Evolutionary conservation across 257 asterid genomes (phyloP).

Genomic region (Nicotiana paniculata): DNA sequence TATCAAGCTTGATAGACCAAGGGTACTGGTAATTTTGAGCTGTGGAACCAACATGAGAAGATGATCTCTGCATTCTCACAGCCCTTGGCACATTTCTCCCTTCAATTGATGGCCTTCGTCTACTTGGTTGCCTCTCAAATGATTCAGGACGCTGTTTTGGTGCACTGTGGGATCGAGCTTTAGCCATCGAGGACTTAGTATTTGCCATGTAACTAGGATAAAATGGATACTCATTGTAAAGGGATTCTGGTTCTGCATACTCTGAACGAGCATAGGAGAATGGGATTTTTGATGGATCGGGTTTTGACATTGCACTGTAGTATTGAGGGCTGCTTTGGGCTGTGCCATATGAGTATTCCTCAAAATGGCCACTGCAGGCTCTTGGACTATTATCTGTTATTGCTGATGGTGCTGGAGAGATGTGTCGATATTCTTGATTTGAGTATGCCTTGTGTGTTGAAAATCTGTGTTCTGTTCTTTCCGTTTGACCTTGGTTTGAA

Average conservation of each 20-base stretch:
- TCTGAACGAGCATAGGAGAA: conserved; percentile 51
- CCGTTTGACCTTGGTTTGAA: conserved; percentile 47
- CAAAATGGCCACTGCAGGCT: conserved; percentile 62
- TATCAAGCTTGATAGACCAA: conserved; percentile 86
- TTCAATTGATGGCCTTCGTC: conserved; percentile 71
- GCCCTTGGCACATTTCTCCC: conserved; percentile 90
- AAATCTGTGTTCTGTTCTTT: conserved; percentile 30
- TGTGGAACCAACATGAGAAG: conserved; percentile 70
- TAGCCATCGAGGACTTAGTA: conserved; percentile 85
- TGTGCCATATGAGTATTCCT: conserved; percentile 51
- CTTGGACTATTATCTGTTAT: conserved; percentile 63
- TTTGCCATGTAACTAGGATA: conserved; percentile 91
- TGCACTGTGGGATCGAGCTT: conserved; percentile 92
- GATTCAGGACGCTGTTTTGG: conserved; percentile 93
- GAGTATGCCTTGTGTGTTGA: conserved; percentile 24
- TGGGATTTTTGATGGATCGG: conserved; percentile 36
- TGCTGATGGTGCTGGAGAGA: conserved; percentile 61
- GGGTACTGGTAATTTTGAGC: conserved; percentile 68
- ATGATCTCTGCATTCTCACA: conserved; percentile 81
- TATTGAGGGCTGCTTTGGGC: conserved; percentile 83
- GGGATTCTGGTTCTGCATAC: conserved; percentile 45
- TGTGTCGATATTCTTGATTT: conserved; percentile 42
- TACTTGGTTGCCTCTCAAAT: conserved; percentile 57
- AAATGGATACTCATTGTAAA: conserved; percentile 49
- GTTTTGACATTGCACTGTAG: conserved; percentile 54